Percentiles rank a stretch among this genome's conserved stretches.
These are phyloP conservation scores for Pontederia paniculata DNA, from an alignment of 176 grass and related monocot genomes.

Conservation along the genomic window DNA sequence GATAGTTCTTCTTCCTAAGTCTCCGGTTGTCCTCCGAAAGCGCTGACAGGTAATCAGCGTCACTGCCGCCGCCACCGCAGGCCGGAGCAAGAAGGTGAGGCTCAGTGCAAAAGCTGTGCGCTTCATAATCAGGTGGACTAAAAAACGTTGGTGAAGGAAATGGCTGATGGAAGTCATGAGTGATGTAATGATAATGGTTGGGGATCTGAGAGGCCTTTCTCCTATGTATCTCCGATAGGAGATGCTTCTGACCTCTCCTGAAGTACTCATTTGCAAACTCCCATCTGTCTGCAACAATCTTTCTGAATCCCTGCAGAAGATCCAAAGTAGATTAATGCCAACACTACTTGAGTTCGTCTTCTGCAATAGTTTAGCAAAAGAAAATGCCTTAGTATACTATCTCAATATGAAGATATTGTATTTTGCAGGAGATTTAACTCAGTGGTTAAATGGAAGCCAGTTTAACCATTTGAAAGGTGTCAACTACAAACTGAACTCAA, in stretches of 20 bases:
- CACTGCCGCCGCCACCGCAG: not conserved
- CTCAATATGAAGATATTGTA: too few species aligned
- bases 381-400: too few species aligned
- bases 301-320: conserved; percentile 76
- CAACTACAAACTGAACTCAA: too few species aligned
- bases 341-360: too few species aligned
- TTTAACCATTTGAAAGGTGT: too few species aligned
- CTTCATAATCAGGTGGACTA: conserved; percentile 30
- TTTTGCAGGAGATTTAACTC: too few species aligned
- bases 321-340: too few species aligned
- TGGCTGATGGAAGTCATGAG: conserved; percentile 22
- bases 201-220: conserved; percentile 52
- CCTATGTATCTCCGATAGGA: conserved; percentile 81
- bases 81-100: not conserved
- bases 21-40: conserved; percentile 83
- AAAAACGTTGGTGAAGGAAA: conserved; percentile 8
- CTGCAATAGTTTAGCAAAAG: too few species aligned
- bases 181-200: conserved; percentile 9
- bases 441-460: too few species aligned
- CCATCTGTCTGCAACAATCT: conserved; percentile 89
- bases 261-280: conserved; percentile 97
- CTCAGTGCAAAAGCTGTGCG: conserved; percentile 18
- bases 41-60: conserved; percentile 46
- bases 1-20: conserved; percentile 64
- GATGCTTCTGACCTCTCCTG: conserved; percentile 81